Evolutionary conservation across 495 filamentous ascomycete genomes (phyloP).

Genomic region (Bryoglossum gracile): DNA sequence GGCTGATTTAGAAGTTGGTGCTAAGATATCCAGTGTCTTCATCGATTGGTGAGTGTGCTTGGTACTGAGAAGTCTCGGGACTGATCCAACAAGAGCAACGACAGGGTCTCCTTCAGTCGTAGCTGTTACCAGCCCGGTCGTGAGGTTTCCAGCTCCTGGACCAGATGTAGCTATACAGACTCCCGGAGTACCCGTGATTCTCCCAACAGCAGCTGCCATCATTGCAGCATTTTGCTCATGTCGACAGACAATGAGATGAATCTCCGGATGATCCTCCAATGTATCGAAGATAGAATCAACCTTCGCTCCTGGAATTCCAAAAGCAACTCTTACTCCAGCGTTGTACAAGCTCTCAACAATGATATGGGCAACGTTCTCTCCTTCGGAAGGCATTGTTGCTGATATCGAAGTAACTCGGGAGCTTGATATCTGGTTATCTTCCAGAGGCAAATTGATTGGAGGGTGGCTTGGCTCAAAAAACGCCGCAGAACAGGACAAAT

Average conservation of each 20-base stretch:
- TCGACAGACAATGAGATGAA: background rate
- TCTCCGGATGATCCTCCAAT: background rate
- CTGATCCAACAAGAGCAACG: constrained; percentile 29
- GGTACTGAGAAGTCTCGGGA: constrained; percentile 27
- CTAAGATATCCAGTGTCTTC: constrained; percentile 26
- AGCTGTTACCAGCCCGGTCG: constrained; percentile 27
- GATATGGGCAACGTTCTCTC: background rate
- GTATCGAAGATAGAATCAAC: background rate
- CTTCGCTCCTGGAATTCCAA: background rate
- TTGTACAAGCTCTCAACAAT: background rate
- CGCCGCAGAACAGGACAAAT: no score
- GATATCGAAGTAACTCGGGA: background rate
- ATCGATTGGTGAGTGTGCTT: constrained; percentile 35
- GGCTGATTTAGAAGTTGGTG: constrained; percentile 28
- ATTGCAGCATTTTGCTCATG: background rate
- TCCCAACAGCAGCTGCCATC: background rate
- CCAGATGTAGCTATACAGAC: background rate
- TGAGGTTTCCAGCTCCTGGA: background rate
- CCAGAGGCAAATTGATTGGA: no score
- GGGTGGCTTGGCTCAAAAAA: no score
- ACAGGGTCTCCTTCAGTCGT: constrained; percentile 28
- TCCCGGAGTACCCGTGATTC: background rate
- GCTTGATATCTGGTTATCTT: no score
- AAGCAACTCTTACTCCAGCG: background rate
- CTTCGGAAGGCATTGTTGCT: background rate